These are phyloP conservation scores for Yamadazyma buinensis DNA, from an alignment of 1,139 yeast genomes.

Conservation along the genomic window DNA sequence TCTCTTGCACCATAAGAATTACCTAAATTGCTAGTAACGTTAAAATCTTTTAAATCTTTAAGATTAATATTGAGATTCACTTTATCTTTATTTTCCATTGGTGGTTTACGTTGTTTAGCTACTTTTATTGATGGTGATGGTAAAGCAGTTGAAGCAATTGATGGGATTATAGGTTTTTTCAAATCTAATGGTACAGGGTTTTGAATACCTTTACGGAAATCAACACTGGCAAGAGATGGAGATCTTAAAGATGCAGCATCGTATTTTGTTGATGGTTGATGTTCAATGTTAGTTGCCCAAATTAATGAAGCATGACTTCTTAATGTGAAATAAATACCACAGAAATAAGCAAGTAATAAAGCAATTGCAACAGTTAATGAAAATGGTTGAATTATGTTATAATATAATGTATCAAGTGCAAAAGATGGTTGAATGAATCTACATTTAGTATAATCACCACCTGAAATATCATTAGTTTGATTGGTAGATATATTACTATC, in stretches of 20 bases:
- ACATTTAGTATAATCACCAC: slow-evolving; percentile 59
- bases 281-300: slow-evolving; percentile 68
- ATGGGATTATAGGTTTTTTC: slow-evolving; percentile 6
- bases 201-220: slow-evolving; percentile 13
- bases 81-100: background rate
- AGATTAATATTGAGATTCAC: background rate
- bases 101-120: slow-evolving; percentile 14
- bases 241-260: slow-evolving; percentile 12
- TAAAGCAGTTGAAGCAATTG: slow-evolving; percentile 17
- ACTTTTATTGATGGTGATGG: slow-evolving; percentile 13
- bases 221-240: slow-evolving; percentile 26
- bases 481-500: slow-evolving; percentile 8
- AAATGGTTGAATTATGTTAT: slow-evolving; percentile 70
- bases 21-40: background rate
- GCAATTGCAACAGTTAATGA: slow-evolving; percentile 77
- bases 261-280: slow-evolving; percentile 11
- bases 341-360: slow-evolving; percentile 78
- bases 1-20: background rate
- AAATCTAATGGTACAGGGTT: background rate
- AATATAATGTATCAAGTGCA: slow-evolving; percentile 60
- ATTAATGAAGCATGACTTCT: slow-evolving; percentile 95
- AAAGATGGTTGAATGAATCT: slow-evolving; percentile 77
- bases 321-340: slow-evolving; percentile 89
- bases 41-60: background rate
- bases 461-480: slow-evolving; percentile 11